Base-by-base conservation (phyloP, 805 yeast species). In the Cyberlindnera bimundalis region DNA sequence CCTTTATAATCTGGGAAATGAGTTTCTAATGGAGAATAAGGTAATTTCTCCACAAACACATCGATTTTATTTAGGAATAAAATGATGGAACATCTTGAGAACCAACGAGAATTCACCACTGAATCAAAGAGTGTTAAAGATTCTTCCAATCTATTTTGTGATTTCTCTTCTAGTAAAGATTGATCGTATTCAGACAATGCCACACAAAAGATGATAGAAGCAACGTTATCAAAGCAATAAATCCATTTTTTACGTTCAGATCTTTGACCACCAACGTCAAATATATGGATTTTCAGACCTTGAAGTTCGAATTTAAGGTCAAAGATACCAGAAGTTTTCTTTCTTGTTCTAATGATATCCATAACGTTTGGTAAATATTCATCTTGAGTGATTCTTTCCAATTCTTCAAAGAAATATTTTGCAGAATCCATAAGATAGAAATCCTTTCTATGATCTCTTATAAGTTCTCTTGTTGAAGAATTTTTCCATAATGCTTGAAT, bases 161-260 rank as follows among this genome's bases (percentile, higher is more conserved):
- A 68, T 28, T 77, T 71, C 46, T 85, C 89, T 61, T 87, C 97
- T 43, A 86, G 63, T 44, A 90, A 65, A 3, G 78, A 81, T 64
- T 89, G 96, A 60, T 90, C 96, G 58, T 90, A 90, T 59, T 90
- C 97, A 2, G 91, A 81, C 39, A 90, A 64, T 0, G 97, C 89
- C 17, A 89, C 96, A 62, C 96, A 89, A 59, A 89, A 90, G 45
- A 90, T 86, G 37, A 90, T 83, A 34, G 85, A 71, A 0, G 96
- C 84, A 25, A 90, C 96, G 53, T 89, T 88, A 61, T 89, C 96
- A 55, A 93, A 93, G 58, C 96, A 87, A 64, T 93, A 95, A 47
- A 93, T 89, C 99, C 99, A 93, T 63, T 93, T 91, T 57, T 85
- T 86, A 39, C 99, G 79, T 67, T 93, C 99, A 3, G 95, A 80